Evolutionary conservation across 306 rosid genomes (phyloP), one percentile per base, ranked within the genome.

Genomic region (Lithocarpus polystachyus): DNA sequence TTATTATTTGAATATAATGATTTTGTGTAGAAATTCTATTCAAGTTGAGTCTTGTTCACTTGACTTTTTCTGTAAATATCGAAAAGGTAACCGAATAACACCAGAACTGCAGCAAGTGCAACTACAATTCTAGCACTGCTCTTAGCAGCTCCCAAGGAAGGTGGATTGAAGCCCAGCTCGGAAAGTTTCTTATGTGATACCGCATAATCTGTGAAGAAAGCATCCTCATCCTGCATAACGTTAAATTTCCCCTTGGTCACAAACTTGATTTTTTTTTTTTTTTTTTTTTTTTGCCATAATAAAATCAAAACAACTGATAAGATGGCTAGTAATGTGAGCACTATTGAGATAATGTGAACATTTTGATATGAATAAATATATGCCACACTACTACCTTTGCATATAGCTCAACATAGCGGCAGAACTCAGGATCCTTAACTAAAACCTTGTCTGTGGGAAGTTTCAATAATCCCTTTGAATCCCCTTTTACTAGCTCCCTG

Each of bases 161-260:
- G 72, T 33, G 69, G 29, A 43, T 68, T 69, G 82, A 91, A 86
- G 80, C 99, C 98, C 6, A 95, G 79, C 83, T 91, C 94, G 33
- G 99, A 95, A 52, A 95, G 91, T 72, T 87, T 92, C 85, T 89
- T 95, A 89, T 95, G 97, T 35, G 99, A 89, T 15, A 24, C 89
- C 14, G 94, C 94, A 80, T 92, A 95, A 71, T 90, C 97, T 51
- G 13, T 45, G 29, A 91, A 91, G 79, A 92, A 92, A 15, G 79
- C 85, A 68, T 90, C 92, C 85, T 90, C 92, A 71, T 90, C 88
- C 97, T 94, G 81, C 61, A 37, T 37, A 37, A 37, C 45, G 11
- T 0, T 2, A 22, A 22, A 10, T 59, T 22, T 59, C 31, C 65
- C 29, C 5, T 3, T 1, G 65, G 18, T 40, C 45, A 37, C 43